Evolutionary conservation across 2,329 filamentous ascomycete genomes (phyloP).

Genomic region (Verticillium nubilum): DNA sequence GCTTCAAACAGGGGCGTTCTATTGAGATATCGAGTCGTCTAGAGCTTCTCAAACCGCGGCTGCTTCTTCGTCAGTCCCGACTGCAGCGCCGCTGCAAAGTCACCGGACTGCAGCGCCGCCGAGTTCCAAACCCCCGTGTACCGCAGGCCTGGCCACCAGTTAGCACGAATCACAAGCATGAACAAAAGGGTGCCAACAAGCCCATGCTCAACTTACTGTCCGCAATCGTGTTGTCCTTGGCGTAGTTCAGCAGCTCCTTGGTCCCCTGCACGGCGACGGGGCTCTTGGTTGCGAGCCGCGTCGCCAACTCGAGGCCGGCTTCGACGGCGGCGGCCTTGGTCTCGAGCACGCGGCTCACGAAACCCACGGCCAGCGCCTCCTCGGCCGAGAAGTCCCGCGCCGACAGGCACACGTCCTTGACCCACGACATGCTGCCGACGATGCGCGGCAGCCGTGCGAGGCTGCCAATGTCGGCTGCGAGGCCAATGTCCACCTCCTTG

Average conservation of each 20-base stretch:
- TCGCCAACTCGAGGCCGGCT: conserved; percentile 58
- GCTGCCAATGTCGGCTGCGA: conserved; percentile 76
- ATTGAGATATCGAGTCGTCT: conserved; percentile 6
- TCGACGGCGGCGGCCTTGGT: conserved; percentile 58
- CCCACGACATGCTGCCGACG: conserved; percentile 66
- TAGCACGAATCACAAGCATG: background rate
- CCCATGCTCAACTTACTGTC: conserved; percentile 53
- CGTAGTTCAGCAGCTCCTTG: conserved; percentile 80
- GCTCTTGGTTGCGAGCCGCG: conserved; percentile 69
- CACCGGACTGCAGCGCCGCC: conserved; percentile 72
- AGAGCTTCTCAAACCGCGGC: conserved; percentile 82
- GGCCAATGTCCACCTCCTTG: conserved; percentile 77
- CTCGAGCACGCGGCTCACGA: conserved; percentile 61
- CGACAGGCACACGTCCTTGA: conserved; percentile 71
- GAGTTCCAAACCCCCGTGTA: conserved; percentile 89
- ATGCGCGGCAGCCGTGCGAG: conserved; percentile 68
- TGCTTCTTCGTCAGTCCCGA: conserved; percentile 74
- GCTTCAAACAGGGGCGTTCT: background rate
- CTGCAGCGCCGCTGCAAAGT: conserved; percentile 68
- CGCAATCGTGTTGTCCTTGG: conserved; percentile 68
- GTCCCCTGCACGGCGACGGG: conserved; percentile 84
- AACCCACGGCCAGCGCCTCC: conserved; percentile 65
- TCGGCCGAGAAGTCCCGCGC: conserved; percentile 64
- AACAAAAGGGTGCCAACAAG: no score
- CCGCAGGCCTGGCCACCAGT: conserved; percentile 50